Evolutionary conservation across 805 yeast species (phyloP).

Genomic region (fission yeast (Schizosaccharomyces pombe)): ASM294v3 CU329670.1:2539501-2540000

Average conservation of each 20-base stretch:
- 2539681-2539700: background rate
- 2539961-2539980: background rate
- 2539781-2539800: background rate
- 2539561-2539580: conserved; percentile 5
- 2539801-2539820: background rate
- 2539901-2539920: conserved; percentile 1
- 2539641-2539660: background rate
- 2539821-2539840: background rate
- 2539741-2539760: background rate
- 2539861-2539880: conserved; percentile 1
- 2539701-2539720: background rate
- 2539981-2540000: background rate
- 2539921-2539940: background rate
- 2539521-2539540: conserved; percentile 4
- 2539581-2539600: conserved; percentile 3
- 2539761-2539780: background rate
- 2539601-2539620: background rate
- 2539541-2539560: conserved; percentile 7
- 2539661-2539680: background rate
- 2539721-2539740: background rate
- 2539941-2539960: background rate
- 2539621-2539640: background rate
- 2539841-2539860: background rate
- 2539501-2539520: conserved; percentile 7
- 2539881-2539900: background rate